Evolutionary conservation across 805 yeast genomes (phyloP), one percentile per base, ranked within the genome.

Genomic region (Metschnikowia arizonensis): DNA sequence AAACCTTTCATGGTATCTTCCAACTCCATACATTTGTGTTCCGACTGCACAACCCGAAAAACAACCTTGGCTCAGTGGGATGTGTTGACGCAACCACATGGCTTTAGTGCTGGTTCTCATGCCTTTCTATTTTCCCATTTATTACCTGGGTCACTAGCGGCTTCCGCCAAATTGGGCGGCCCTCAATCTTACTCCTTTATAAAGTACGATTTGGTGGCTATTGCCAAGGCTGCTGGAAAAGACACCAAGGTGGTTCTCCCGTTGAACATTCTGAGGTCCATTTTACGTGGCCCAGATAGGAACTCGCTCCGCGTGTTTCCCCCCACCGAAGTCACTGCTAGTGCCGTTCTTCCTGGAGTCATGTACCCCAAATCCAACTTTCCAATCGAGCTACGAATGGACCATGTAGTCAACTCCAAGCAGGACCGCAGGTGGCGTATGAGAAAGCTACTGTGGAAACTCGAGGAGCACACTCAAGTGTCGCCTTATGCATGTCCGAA

Each of bases 301-400:
- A 88, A 86, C 58, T 87, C 96, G 1, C 67, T 88, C 31, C 77
- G 99, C 49, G 87, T 93, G 1, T 93, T 93, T 64, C 99, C 99
- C 1, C 98, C 99, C 6, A 91, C 98, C 0, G 86, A 85, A 34
- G 83, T 93, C 30, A 83, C 88, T 2, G 95, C 96, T 5, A 79
- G 85, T 23, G 93, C 95, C 7, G 85, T 83, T 12, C 69, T 93
- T 40, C 99, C 99, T 2, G 85, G 85, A 51, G 96, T 89, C 12
- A 77, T 87, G 26, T 87, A 87, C 62, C 98, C 98, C 10, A 83
- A 86, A 60, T 84, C 96, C 0, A 74, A 83, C 0, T 88, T 93
- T 59, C 85, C 93, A 0, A 74, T 91, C 18, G 97, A 89, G 59
- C 69, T 93, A 58, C 80, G 82, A 53, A 66, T 93, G 57, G 95